These are phyloP conservation scores for Crataegus laevigata DNA, from an alignment of 306 rosid species.

Conservation along the genomic window DNA sequence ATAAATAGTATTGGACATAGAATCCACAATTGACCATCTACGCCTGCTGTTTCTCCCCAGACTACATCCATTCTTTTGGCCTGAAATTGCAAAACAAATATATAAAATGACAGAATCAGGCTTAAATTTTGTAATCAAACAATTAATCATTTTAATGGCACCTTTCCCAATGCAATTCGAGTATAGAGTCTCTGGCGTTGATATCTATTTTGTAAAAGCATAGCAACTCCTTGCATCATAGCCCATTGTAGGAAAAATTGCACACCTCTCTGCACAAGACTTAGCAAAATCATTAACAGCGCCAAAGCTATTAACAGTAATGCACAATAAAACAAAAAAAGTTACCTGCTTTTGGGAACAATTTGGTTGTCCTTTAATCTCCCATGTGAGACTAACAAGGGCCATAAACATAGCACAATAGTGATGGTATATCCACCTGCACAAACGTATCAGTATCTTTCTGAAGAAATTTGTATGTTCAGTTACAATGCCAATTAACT, in stretches of 20 bases:
- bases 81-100: conserved; percentile 34
- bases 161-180: conserved; percentile 99
- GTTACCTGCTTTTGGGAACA: conserved; percentile 83
- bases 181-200: conserved; percentile 98
- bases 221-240: conserved; percentile 98
- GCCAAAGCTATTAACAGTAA: not conserved
- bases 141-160: conserved; percentile 19
- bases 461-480: not conserved
- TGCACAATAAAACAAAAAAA: not conserved
- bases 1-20: conserved; percentile 87
- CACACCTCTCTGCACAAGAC: conserved; percentile 77
- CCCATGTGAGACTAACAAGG: conserved; percentile 99
- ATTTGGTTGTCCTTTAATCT: conserved; percentile 88
- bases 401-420: conserved; percentile 97
- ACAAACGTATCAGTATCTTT: conserved; percentile 9
- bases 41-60: conserved; percentile 99
- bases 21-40: conserved; percentile 90
- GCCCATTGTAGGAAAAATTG: conserved; percentile 98
- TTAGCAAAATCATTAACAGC: not conserved
- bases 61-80: conserved; percentile 99
- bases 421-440: conserved; percentile 99
- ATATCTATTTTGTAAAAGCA: conserved; percentile 97
- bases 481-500: not conserved
- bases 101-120: conserved; percentile 8
- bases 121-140: not conserved